Conservation (phyloP, 1,284 basidiomycete species). For the Moniliophthora roreri region DNA sequence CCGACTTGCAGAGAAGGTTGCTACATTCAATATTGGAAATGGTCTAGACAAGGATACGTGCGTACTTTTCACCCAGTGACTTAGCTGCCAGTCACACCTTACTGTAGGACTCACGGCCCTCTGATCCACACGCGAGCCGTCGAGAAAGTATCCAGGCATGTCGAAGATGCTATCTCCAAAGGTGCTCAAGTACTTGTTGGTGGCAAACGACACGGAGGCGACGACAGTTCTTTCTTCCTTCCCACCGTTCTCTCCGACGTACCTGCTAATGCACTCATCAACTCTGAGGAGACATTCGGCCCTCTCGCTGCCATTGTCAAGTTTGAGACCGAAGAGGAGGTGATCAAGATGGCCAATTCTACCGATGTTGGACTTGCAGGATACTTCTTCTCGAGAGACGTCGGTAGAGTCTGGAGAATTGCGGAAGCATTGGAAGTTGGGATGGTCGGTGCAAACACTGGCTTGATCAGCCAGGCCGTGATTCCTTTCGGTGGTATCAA, state of each 20-base stretch:
- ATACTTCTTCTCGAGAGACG: slow-evolving; percentile 91
- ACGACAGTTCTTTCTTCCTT: slow-evolving; percentile 73
- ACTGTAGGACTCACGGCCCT: slow-evolving; percentile 84
- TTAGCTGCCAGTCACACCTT: not conserved
- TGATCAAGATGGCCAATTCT: slow-evolving; percentile 83
- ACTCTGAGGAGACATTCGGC: slow-evolving; percentile 87
- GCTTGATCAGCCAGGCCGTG: slow-evolving; percentile 74
- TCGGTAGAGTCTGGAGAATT: slow-evolving; percentile 93
- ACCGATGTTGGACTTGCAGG: slow-evolving; percentile 88
- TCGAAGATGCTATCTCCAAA: slow-evolving; percentile 79
- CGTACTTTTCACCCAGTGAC: slow-evolving; percentile 27
- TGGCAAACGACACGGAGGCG: slow-evolving; percentile 66
- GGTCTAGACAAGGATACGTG: slow-evolving; percentile 82
- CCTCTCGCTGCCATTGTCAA: slow-evolving; percentile 77
- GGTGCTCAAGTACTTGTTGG: slow-evolving; percentile 91
- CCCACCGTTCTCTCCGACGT: slow-evolving; percentile 93
- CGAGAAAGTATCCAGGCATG: slow-evolving; percentile 86
- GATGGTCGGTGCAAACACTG: slow-evolving; percentile 93
- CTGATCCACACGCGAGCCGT: slow-evolving; percentile 88
- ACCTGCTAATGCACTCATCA: slow-evolving; percentile 61
- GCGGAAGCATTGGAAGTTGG: slow-evolving; percentile 96
- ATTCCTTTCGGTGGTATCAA: slow-evolving; percentile 96
- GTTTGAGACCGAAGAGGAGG: slow-evolving; percentile 94
- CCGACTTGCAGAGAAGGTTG: slow-evolving; percentile 79
- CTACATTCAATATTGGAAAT: slow-evolving; percentile 89